phyloP scores from a whole-genome alignment of 2,329 filamentous ascomycete genomes.

The Nigrograna mackinnonii region DNA sequence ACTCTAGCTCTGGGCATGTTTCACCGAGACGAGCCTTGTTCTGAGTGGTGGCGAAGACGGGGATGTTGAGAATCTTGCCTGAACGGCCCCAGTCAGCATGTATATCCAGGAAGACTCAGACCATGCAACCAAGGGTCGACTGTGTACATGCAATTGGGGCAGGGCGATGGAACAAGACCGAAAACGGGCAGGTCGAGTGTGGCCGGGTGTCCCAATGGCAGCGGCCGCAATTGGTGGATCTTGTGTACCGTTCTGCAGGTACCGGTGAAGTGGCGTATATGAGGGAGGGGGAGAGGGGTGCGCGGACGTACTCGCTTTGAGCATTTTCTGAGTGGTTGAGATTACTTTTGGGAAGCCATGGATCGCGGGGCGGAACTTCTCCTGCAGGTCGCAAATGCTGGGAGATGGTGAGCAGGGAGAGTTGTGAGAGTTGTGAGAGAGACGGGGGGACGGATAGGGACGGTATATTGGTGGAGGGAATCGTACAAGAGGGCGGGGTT shows the following conservation, averaged over 20 bases:
- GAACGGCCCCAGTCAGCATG: conserved; percentile 7
- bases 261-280: too few relatives aligned
- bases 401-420: conserved; percentile 19
- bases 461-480: conserved; percentile 2
- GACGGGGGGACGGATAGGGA: not conserved
- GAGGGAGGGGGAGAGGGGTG: not conserved
- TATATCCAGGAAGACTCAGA: too few relatives aligned
- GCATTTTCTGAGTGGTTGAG: conserved; percentile 55
- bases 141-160: too few relatives aligned
- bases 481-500: conserved; percentile 46
- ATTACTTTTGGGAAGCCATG: conserved; percentile 80
- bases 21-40: conserved; percentile 76
- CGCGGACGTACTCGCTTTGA: conserved; percentile 48
- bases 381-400: conserved; percentile 93
- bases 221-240: too few relatives aligned
- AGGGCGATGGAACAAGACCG: too few relatives aligned
- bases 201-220: too few relatives aligned
- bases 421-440: not conserved
- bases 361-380: conserved; percentile 85
- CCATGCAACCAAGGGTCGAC: too few relatives aligned
- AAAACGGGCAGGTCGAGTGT: too few relatives aligned
- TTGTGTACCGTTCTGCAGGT: too few relatives aligned
- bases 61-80: conserved; percentile 68
- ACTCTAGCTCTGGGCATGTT: conserved; percentile 73
- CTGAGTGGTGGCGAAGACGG: conserved; percentile 86